Base-by-base conservation (phyloP, 345 rosid species). In the Sisymbrium altissimum region DNA sequence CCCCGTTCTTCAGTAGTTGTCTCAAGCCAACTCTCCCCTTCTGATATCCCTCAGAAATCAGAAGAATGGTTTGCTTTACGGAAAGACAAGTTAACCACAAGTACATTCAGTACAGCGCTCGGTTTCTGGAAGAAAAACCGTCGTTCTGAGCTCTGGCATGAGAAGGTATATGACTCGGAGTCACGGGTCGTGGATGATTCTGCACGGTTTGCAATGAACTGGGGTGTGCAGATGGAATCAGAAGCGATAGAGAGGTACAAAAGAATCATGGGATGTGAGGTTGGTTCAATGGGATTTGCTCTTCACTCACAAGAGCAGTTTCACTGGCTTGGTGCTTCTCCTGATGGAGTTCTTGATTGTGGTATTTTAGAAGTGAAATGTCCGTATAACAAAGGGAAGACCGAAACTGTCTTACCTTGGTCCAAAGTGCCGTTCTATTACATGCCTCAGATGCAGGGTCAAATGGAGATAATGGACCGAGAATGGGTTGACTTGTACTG, bases 391-490 rank as follows among this genome's bases (percentile, higher is more conserved):
- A 94, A 89, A 82, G 98, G 98, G 55, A 94, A 87, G 70, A 93
- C 96, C 0, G 93, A 94, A 27, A 75, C 53, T 15, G 97, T 85
- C 18, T 79, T 88, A 45, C 98, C 98, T 0, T 94, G 98, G 98
- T 79, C 86, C 15, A 80, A 83, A 10, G 72, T 92, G 65, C 97
- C 97, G 0, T 95, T 87, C 84, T 92, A 95, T 69, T 92, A 89
- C 83, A 88, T 88, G 97, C 97, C 97, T 66, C 99, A 90, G 76
- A 82, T 92, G 74, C 97, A 92, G 71, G 99, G 99, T 38, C 99
- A 95, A 59, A 84, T 95, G 92, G 97, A 94, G 81, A 84, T 91
- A 45, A 88, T 89, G 97, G 88, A 86, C 66, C 73, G 97, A 62
- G 97, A 91, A 18, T 91, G 98, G 97, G 88, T 90, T 0, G 93